phyloP scores from a whole-genome alignment of 225 moss, liverwort and hornwort genomes.

The Physcomitrellopsis africana region DNA sequence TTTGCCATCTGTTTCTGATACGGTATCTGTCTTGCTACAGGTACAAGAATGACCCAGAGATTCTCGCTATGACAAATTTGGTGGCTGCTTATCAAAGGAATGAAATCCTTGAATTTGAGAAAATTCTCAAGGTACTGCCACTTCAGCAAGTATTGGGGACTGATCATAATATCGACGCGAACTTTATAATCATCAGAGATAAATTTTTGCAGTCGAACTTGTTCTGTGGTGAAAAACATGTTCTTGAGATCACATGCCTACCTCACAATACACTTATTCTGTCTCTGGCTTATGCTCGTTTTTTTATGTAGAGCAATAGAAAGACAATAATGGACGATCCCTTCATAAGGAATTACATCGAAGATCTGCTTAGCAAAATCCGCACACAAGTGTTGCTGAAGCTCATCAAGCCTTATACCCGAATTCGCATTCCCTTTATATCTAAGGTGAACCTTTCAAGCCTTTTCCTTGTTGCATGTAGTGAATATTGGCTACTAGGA shows the following conservation, averaged over 20 bases:
- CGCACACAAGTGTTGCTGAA: constrained; percentile 84
- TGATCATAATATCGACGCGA: too few relatives aligned
- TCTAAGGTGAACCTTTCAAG: constrained; percentile 47
- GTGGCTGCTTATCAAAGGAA: constrained; percentile 83
- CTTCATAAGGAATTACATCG: constrained; percentile 81
- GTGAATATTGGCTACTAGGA: background rate
- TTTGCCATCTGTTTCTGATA: background rate
- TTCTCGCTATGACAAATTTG: constrained; percentile 82
- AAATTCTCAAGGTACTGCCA: constrained; percentile 65
- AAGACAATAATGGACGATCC: constrained; percentile 86
- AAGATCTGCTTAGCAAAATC: constrained; percentile 82
- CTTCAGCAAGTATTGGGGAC: background rate
- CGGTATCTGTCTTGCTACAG: constrained; percentile 31
- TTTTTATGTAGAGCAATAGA: constrained; percentile 58
- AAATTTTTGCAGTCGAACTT: background rate
- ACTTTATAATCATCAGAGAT: background rate
- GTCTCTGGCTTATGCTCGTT: background rate
- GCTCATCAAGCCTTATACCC: constrained; percentile 83
- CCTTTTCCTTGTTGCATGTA: background rate
- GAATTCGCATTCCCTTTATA: constrained; percentile 80
- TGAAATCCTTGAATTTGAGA: constrained; percentile 82
- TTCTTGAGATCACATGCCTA: background rate
- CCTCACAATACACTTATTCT: too few relatives aligned
- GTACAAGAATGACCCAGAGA: constrained; percentile 84
- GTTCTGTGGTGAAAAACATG: background rate